These are phyloP conservation scores for Phlyctochytrium bullatum DNA, from an alignment of 192 early-diverging fungal genomes.

Conservation along the genomic window DNA sequence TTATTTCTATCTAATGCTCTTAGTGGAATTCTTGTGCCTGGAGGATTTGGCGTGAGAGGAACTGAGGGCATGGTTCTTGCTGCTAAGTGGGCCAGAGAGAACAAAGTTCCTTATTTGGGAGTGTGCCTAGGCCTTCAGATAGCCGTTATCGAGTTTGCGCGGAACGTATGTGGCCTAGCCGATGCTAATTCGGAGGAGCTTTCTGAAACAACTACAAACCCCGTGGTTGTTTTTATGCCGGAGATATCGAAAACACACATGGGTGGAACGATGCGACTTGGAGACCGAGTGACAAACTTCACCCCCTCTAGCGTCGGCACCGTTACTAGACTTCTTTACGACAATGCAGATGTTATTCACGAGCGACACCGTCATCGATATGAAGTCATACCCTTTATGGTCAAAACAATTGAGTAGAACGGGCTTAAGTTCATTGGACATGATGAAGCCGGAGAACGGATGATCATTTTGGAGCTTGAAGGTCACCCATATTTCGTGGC, in stretches of 20 bases:
- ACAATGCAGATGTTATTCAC: constrained; percentile 53
- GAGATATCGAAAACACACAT: constrained; percentile 89
- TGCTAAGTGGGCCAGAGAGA: constrained; percentile 95
- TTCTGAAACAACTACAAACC: constrained; percentile 59
- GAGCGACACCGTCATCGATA: constrained; percentile 98
- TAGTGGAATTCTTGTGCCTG: constrained; percentile 92
- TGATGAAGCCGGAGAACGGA: constrained; percentile 94
- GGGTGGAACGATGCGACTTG: constrained; percentile 98
- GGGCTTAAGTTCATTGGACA: constrained; percentile 89
- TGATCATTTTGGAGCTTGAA: constrained; percentile 89
- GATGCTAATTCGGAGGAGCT: constrained; percentile 88
- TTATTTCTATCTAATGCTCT: neutral
- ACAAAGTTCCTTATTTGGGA: constrained; percentile 95
- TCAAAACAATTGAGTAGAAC: constrained; percentile 69
- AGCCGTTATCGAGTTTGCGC: constrained; percentile 96
- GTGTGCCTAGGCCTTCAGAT: constrained; percentile 98
- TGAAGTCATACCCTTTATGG: constrained; percentile 91
- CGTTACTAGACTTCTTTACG: constrained; percentile 63
- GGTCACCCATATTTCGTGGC: constrained; percentile 95
- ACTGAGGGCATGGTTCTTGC: constrained; percentile 95
- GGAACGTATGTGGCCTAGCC: constrained; percentile 80
- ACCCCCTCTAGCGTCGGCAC: constrained; percentile 55
- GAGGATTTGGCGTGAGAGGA: constrained; percentile 96
- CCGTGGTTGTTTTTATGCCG: constrained; percentile 96
- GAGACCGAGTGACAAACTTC: constrained; percentile 74